A percentile compares a stretch with the other conserved stretches of the same genome.
These are phyloP conservation scores for Calonectria montana DNA, from an alignment of 2,329 filamentous ascomycete genomes.

Conservation along the genomic window DNA sequence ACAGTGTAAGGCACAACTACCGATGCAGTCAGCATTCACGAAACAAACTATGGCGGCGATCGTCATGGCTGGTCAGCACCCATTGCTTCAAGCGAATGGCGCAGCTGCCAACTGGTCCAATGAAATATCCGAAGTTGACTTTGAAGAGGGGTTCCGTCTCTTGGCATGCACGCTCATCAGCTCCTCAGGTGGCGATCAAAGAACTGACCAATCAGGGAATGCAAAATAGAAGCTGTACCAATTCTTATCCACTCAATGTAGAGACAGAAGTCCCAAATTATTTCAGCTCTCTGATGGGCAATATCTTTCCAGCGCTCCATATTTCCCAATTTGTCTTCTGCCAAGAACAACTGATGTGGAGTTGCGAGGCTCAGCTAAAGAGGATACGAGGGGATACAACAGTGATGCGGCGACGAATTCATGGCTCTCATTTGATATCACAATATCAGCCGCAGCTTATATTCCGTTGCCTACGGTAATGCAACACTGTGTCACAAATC, in stretches of 20 bases:
- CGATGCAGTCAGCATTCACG: not conserved
- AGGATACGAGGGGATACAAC: not conserved
- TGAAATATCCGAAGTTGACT: not conserved
- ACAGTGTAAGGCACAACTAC: not conserved
- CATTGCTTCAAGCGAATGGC: not conserved
- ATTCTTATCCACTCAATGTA: not conserved
- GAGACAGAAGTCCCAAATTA: not conserved
- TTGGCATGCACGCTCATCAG: not conserved
- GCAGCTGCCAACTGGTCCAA: not conserved
- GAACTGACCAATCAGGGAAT: not conserved
- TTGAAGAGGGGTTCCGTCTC: not conserved
- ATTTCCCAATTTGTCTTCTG: not conserved
- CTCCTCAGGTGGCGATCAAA: not conserved
- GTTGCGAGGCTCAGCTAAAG: not conserved
- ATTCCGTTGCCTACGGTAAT: too few relatives aligned
- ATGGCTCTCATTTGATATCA: not conserved
- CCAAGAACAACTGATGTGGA: not conserved
- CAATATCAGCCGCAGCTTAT: not conserved
- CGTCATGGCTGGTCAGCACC: not conserved
- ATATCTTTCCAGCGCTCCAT: not conserved
- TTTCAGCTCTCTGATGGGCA: too few relatives aligned
- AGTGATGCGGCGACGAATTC: not conserved
- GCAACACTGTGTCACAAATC: too few relatives aligned
- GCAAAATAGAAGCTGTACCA: not conserved
- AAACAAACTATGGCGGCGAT: not conserved